Evolutionary conservation across 805 yeast genomes (phyloP), one percentile per base, ranked within the genome.

Genomic region (Maudiozyma serrabonitensis): DNA sequence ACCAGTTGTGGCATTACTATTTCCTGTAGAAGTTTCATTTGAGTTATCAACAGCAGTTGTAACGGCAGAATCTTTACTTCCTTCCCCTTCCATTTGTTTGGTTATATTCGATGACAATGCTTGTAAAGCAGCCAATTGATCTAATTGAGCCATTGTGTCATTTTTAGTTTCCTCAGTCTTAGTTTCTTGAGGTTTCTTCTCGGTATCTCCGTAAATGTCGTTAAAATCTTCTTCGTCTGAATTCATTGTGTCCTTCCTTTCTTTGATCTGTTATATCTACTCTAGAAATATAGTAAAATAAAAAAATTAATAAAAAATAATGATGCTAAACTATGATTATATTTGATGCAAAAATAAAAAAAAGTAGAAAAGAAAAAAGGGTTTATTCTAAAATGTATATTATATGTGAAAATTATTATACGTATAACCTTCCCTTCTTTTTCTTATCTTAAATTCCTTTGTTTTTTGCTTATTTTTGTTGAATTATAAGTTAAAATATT

Each of bases 211-310:
- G 70, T 90, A 90, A 70, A 90, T 87, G 67, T 90, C 96, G 70
- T 89, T 95, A 69, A 90, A 90, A 67, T 89, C 96, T 70, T 90
- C 97, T 71, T 89, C 96, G 70, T 88, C 95, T 53, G 84, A 78
- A 52, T 84, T 78, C 85, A 81, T 81, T 49, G 50, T 68, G 51
- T 16, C 4, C 12, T 41, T 3, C 21, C 25, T 11, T 28, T 28
- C 12, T 8, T 28, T 8, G 12, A 28, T 23, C 3, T 21, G 23
- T 21, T 21, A 4, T 16, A 23, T 39, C 23, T 34, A 38, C 16
- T 28, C 7, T 23, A 18, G 13, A 39, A 21, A 16, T 39, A 39
- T 39, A 16, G 16, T 12, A 15, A 23, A 26, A 32, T 15, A 8
- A 21, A 12, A 15, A 9, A 46, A 39, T 19, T 25, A 28, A 26